A percentile compares a stretch with the other conserved stretches of the same genome.
Evolutionary conservation across 2,329 filamentous ascomycete genomes (phyloP).

Genomic region (Thermochaetoides dissita): DNA sequence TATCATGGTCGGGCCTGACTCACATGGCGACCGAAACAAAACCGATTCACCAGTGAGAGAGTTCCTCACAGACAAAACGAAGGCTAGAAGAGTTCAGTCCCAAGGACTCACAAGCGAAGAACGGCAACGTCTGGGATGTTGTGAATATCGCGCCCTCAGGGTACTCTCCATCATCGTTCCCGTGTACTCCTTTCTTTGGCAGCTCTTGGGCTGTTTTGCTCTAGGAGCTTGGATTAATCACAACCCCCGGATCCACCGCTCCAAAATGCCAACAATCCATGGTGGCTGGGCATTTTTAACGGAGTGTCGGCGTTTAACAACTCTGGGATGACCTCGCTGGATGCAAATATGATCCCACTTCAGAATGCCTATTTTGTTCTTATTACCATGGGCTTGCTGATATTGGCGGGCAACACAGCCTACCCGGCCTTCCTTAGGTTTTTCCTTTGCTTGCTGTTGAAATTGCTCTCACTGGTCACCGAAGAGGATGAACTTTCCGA

Average conservation of each 20-base stretch:
- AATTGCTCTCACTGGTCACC: conserved; percentile 26
- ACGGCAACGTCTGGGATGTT: conserved; percentile 44
- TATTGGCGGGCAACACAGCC: conserved; percentile 52
- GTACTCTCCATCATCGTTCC: conserved; percentile 46
- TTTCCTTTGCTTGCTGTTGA: conserved; percentile 39
- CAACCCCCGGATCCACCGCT: conserved; percentile 33
- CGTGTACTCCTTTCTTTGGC: conserved; percentile 45
- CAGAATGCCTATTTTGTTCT: conserved; percentile 37
- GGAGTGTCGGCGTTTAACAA: conserved; percentile 58
- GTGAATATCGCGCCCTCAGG: conserved; percentile 49
- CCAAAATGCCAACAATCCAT: conserved; percentile 47
- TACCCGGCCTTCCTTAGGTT: conserved; percentile 51
- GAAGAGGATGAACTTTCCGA: conserved; percentile 22
- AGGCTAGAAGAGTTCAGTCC: conserved; percentile 41
- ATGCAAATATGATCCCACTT: conserved; percentile 52
- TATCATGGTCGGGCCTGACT: no score
- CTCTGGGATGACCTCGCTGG: conserved; percentile 53
- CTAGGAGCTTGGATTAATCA: conserved; percentile 45
- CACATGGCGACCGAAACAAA: conserved; percentile 2
- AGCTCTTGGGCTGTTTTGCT: conserved; percentile 43
- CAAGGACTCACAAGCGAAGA: conserved; percentile 38
- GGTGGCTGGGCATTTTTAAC: conserved; percentile 57
- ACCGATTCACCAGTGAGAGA: conserved; percentile 15
- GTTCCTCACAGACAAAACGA: conserved; percentile 24
- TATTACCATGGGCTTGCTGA: conserved; percentile 40